Evolutionary conservation across 139 green algal species (phyloP), one percentile per base, ranked within the genome.

Genomic region (Micractinium sp.): DNA sequence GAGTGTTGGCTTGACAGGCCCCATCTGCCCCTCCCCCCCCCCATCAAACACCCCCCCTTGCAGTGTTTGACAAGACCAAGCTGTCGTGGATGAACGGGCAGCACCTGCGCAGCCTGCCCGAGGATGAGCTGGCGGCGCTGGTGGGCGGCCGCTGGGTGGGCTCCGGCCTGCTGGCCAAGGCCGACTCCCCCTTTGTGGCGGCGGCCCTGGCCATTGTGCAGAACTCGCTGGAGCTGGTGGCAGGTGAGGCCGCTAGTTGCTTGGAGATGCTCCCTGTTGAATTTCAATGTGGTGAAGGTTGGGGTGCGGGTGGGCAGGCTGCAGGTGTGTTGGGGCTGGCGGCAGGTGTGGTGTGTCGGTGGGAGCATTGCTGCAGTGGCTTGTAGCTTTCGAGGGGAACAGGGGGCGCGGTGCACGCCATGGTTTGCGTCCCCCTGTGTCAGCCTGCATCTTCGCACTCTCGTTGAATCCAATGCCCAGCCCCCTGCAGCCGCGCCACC

Each of bases 21-120:
- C 79, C 14, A 29, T 3, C 47, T 85, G 41, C 33, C 22, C 60
- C 56, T 36, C 18, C 60, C 60, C 61, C 14, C 36, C 19, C 16
- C 56, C 39, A 38, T 53, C 41, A 3, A 16, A 31, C 56, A 16
- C 31, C 23, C 1, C 53, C 1, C 9, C 63, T 36, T 53, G 5
- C 98, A 35, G 96, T 99, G 2, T 99, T 99, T 91, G 97, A 99
- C 95, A 98, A 94, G 86, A 92, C 95, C 88, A 98, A 99, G 93
- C 95, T 98, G 22, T 88, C 85, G 14, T 98, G 87, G 96, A 97
- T 98, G 95, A 97, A 98, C 86, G 91, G 98, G 4, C 96, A 99
- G 94, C 94, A 98, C 92, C 90, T 99, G 41, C 89, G 92, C 20
- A n/a, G 66, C 19, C 87, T 98, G 86, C 90, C 93, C 0, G 94